Percentiles rank a stretch among this genome's conserved stretches.
Evolutionary conservation across 345 rosid species (phyloP).

Genomic region (Dipteronia dyeriana): DNA sequence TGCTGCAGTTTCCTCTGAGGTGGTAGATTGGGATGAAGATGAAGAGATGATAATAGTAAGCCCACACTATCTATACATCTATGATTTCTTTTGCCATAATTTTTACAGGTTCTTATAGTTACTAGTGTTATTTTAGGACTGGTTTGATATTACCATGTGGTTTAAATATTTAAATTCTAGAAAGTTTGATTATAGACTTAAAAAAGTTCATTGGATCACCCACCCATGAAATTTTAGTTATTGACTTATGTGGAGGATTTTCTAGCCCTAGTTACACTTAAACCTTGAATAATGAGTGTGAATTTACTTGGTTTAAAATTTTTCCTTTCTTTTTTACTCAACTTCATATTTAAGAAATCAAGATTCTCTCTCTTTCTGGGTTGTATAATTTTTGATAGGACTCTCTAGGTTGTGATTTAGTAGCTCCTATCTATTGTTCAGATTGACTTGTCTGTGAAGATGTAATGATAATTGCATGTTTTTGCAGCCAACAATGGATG

Average conservation of each 20-base stretch:
- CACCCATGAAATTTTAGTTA: neutral
- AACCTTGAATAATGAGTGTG: neutral
- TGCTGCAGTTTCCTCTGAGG: slow-evolving; percentile 42
- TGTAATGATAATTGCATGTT: neutral
- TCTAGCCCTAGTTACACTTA: neutral
- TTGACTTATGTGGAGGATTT: neutral
- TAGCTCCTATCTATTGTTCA: neutral
- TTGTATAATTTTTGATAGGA: neutral
- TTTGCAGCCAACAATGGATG: slow-evolving; percentile 25
- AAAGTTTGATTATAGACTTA: neutral
- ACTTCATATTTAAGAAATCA: neutral
- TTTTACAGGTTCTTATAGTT: neutral
- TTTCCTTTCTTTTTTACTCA: neutral
- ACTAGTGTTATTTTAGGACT: neutral
- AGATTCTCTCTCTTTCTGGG: neutral
- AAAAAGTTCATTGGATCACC: neutral
- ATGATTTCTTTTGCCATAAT: neutral
- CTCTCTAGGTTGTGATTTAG: neutral
- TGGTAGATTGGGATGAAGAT: slow-evolving; percentile 55
- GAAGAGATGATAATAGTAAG: slow-evolving; percentile 47
- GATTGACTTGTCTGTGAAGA: neutral
- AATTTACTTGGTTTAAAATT: neutral
- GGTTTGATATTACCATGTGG: neutral
- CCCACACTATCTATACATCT: neutral
- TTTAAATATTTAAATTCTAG: neutral